A percentile compares a stretch with the other conserved stretches of the same genome.
These are phyloP conservation scores for Vaucheria bursata DNA, from an alignment of 352 stramenopile species.

Conservation along the genomic window DNA sequence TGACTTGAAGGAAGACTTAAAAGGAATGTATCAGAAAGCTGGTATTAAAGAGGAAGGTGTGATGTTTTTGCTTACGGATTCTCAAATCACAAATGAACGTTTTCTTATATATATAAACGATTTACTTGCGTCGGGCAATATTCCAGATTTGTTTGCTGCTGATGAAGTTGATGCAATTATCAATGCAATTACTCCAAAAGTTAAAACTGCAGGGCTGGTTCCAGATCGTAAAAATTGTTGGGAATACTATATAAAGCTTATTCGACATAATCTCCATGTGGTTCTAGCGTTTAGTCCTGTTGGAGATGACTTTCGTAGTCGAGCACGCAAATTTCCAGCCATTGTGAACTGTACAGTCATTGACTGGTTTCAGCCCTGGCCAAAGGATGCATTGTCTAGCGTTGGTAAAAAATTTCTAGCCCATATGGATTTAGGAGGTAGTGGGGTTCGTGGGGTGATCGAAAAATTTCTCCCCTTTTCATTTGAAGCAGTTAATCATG, in stretches of 20 bases:
- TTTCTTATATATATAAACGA: slow-evolving; percentile 93
- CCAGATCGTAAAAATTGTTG: slow-evolving; percentile 71
- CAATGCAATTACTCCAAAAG: slow-evolving; percentile 70
- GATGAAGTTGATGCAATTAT: slow-evolving; percentile 89
- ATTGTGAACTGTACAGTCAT: slow-evolving; percentile 91
- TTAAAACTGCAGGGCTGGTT: slow-evolving; percentile 68
- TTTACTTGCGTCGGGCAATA: slow-evolving; percentile 79
- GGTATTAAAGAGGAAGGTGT: slow-evolving; percentile 82
- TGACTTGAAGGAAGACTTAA: slow-evolving; percentile 91
- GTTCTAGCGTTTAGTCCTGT: slow-evolving; percentile 87
- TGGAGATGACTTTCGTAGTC: slow-evolving; percentile 84
- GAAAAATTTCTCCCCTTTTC: slow-evolving; percentile 91
- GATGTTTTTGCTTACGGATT: slow-evolving; percentile 87
- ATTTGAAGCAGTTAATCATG: slow-evolving; percentile 82
- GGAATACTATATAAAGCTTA: slow-evolving; percentile 85
- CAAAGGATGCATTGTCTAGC: slow-evolving; percentile 77
- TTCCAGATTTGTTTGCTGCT: slow-evolving; percentile 81
- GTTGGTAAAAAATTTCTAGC: slow-evolving; percentile 73
- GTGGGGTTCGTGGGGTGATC: slow-evolving; percentile 62
- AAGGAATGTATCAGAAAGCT: slow-evolving; percentile 60
- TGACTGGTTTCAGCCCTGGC: slow-evolving; percentile 71
- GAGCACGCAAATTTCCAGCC: slow-evolving; percentile 83
- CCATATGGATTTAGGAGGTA: slow-evolving; percentile 60
- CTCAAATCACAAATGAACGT: slow-evolving; percentile 89
- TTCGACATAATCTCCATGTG: slow-evolving; percentile 86